Base-by-base conservation (phyloP, 805 yeast genomes). In the Sungouiella thailandica region DNA sequence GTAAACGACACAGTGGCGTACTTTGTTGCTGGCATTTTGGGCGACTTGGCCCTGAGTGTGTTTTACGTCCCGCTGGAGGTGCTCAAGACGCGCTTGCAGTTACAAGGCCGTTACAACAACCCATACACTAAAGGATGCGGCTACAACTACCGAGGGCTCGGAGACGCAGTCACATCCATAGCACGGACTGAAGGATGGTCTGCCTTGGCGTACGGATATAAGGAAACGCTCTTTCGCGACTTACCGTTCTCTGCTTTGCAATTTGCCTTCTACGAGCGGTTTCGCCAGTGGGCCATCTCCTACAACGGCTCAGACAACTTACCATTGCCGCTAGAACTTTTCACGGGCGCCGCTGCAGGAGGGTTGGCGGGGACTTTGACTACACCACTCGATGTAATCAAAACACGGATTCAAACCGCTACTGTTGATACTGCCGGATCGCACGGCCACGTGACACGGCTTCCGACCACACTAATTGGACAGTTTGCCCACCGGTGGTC, bases 1-100 rank as follows among this genome's bases (percentile, higher is more conserved):
- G 43, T 82, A 6, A 85, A 88, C 47, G 96, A 88, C 40, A 85
- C 96, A 0, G 44, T 83, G 8, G 65, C 95, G 7, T 90, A 86
- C 54, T 68, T 93, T 32, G 63, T 78, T 1, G 89, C 96, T 1
- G 98, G 98, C 0, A 78, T 93, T 35, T 48, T 89, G n/a, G 99
- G 97, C 17, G 99, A 93, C 57, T 71, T 93, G 38, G 89, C 86
- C 4, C 82, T 93, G 15, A 83, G 94, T 47, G 57, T 93, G 5
- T 80, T 86, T 23, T 93, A 90, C 49, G 99, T 93, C 7, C 99
- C 99, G 5, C 78, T 89, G 18, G 99, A 93, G 55, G 97, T 93
- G 6, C 60, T 93, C 35, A 93, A 93, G 56, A 88, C 98, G 6
- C 70, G 99, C 49, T 60, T 93, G 28, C 99, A 93, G 62, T 67